These are phyloP conservation scores for Lodderomyces jiufengensis DNA, from an alignment of 1,139 yeast species.

Conservation along the genomic window DNA sequence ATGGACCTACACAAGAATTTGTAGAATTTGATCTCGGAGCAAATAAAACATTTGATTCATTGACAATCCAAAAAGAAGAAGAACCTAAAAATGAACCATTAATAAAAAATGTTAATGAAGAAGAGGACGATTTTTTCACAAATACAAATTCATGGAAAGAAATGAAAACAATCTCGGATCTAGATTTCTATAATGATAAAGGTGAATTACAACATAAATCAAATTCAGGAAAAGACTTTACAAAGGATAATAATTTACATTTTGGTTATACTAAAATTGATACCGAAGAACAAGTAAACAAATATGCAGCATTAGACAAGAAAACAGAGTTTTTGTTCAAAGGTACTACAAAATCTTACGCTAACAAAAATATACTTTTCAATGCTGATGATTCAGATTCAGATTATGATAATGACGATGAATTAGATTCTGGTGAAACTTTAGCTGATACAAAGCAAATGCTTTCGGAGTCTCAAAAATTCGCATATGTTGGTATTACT, in stretches of 20 bases:
- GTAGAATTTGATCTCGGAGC: neutral
- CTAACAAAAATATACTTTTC: slow-evolving; percentile 16
- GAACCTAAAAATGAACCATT: neutral
- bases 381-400: slow-evolving; percentile 30
- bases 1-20: neutral
- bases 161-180: slow-evolving; percentile 49
- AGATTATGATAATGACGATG: slow-evolving; percentile 34
- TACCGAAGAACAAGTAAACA: slow-evolving; percentile 81
- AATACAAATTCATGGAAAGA: slow-evolving; percentile 42
- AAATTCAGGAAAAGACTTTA: slow-evolving; percentile 19
- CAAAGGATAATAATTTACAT: slow-evolving; percentile 22
- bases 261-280: slow-evolving; percentile 87
- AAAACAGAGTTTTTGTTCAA: slow-evolving; percentile 78
- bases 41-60: too few species aligned
- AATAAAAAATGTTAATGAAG: slow-evolving; percentile 14
- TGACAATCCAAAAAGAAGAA: too few species aligned
- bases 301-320: slow-evolving; percentile 68
- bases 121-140: slow-evolving; percentile 36
- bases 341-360: slow-evolving; percentile 13
- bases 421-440: slow-evolving; percentile 55
- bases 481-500: slow-evolving; percentile 87
- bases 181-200: slow-evolving; percentile 49
- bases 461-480: slow-evolving; percentile 79
- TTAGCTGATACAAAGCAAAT: slow-evolving; percentile 76
- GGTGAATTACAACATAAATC: slow-evolving; percentile 45